Conservation (phyloP, 2,329 filamentous ascomycete genomes). For the Penicillium sp. region DNA sequence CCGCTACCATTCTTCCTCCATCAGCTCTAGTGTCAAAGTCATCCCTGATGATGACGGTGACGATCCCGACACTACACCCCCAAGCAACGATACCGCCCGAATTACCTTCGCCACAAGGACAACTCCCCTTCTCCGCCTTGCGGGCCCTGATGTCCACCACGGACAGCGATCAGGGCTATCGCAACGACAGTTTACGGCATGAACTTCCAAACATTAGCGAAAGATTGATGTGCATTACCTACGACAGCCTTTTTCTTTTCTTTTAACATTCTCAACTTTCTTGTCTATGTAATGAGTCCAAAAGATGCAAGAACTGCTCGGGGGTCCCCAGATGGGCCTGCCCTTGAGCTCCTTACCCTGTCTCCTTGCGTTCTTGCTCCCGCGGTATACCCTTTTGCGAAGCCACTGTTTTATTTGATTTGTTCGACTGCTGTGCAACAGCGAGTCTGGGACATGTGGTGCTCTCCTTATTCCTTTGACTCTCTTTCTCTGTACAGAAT, state of each 20-base stretch:
- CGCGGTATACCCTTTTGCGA: slow-evolving; percentile 24
- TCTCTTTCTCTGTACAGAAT: slow-evolving; percentile 1
- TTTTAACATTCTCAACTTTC: too few relatives aligned
- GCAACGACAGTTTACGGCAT: slow-evolving; percentile 32
- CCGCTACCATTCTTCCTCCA: slow-evolving; percentile 50
- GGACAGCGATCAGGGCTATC: slow-evolving; percentile 12
- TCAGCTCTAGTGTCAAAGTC: slow-evolving; percentile 44
- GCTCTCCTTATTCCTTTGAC: background rate
- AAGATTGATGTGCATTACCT: slow-evolving; percentile 25
- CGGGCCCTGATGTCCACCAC: slow-evolving; percentile 11
- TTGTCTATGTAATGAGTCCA: slow-evolving; percentile 16
- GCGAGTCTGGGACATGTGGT: slow-evolving; percentile 1
- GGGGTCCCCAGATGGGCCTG: background rate
- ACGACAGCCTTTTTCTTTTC: slow-evolving; percentile 19
- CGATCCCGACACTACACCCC: slow-evolving; percentile 16
- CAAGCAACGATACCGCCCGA: slow-evolving; percentile 30
- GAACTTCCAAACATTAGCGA: slow-evolving; percentile 21
- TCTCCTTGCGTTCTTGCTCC: slow-evolving; percentile 8
- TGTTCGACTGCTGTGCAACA: slow-evolving; percentile 1
- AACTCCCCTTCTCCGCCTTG: slow-evolving; percentile 8
- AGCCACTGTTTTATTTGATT: slow-evolving; percentile 1
- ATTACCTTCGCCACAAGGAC: slow-evolving; percentile 19
- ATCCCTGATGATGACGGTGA: slow-evolving; percentile 36
- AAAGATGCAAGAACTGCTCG: slow-evolving; percentile 3
- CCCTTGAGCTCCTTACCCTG: too few relatives aligned